Evolutionary conservation across 768 basidiomycete genomes (phyloP).

Genomic region (Tylopilus plumbeoviolaceoides): DNA sequence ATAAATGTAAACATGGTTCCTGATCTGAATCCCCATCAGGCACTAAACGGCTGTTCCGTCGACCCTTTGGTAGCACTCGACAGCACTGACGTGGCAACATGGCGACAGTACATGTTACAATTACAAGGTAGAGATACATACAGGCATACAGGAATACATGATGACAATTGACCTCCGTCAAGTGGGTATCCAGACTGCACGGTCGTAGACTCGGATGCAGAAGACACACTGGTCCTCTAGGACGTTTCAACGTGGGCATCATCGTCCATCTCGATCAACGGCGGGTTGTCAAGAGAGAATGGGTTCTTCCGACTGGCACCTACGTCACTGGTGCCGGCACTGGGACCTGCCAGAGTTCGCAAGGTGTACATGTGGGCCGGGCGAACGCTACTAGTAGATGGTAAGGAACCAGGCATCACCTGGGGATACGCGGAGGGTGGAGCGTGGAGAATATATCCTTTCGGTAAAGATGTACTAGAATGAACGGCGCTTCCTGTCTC

Average conservation of each 20-base stretch:
- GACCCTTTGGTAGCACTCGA: too few species aligned
- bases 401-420: constrained; percentile 26
- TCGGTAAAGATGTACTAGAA: neutral
- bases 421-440: constrained; percentile 25
- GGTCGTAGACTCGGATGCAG: neutral
- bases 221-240: neutral
- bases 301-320: constrained; percentile 3
- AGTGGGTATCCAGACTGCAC: neutral
- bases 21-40: too few species aligned
- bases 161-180: neutral
- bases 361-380: too few species aligned
- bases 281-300: neutral
- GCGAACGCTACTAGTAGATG: neutral
- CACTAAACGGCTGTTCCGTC: too few species aligned
- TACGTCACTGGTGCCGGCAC: neutral
- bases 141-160: neutral
- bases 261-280: constrained; percentile 3
- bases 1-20: too few species aligned
- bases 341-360: neutral
- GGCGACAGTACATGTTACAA: neutral
- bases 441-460: constrained; percentile 16
- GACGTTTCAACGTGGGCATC: neutral
- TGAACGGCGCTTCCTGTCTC: neutral
- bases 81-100: neutral
- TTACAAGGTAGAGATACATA: constrained; percentile 1